phyloP scores from a whole-genome alignment of 192 early-diverging fungal genomes.

The Coemansia sp. region DNA sequence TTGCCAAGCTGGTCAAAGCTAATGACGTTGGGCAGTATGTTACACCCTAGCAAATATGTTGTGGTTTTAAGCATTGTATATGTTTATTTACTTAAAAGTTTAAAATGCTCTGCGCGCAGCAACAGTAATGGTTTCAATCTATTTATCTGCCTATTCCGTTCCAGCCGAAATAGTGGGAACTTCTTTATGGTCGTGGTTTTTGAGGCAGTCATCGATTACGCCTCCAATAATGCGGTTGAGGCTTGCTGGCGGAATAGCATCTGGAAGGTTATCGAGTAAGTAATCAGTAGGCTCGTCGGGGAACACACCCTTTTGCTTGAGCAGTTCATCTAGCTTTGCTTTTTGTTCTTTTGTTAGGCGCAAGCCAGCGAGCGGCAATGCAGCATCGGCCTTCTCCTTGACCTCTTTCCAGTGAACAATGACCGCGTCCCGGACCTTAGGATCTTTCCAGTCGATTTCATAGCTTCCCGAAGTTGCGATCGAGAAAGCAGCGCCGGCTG shows the following conservation, averaged over 20 bases:
- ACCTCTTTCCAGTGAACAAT: constrained; percentile 33
- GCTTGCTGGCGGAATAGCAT: constrained; percentile 46
- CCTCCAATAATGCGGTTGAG: constrained; percentile 41
- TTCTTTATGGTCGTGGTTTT: constrained; percentile 36
- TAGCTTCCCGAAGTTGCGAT: constrained; percentile 33
- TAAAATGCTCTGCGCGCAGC: constrained; percentile 1
- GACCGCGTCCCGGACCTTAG: constrained; percentile 24
- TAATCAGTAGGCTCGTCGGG: constrained; percentile 32
- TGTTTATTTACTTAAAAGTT: not conserved
- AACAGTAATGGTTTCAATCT: not conserved
- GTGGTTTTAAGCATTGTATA: not conserved
- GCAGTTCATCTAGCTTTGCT: constrained; percentile 26
- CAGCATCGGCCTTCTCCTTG: constrained; percentile 39
- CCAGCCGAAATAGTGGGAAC: constrained; percentile 12
- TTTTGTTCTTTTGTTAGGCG: constrained; percentile 44
- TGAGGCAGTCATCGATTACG: constrained; percentile 41
- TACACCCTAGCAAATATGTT: no score
- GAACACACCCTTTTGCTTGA: constrained; percentile 31
- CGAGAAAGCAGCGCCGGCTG: constrained; percentile 21
- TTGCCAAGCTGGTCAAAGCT: constrained; percentile 11
- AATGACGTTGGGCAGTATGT: no score
- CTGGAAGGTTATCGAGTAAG: constrained; percentile 27
- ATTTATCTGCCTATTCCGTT: not conserved
- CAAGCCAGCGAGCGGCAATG: constrained; percentile 37
- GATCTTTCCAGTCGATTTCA: constrained; percentile 42